Evolutionary conservation across 1,139 yeast genomes (phyloP).

Genomic region (Kodamaea anthophila): DNA sequence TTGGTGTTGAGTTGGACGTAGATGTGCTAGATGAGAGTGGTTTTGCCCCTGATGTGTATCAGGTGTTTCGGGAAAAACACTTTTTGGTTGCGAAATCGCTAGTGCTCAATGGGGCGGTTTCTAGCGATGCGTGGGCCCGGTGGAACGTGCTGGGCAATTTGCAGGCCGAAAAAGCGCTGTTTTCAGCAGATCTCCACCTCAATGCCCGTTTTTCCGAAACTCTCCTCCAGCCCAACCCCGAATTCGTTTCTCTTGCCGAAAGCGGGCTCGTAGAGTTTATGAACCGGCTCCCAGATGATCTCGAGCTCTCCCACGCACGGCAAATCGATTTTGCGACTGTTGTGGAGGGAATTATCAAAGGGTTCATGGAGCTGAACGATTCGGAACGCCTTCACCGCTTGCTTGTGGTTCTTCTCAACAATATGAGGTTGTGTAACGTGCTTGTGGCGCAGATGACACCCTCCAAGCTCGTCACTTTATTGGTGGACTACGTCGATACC

Average conservation of each 20-base stretch:
- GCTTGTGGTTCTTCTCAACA: conserved; percentile 39
- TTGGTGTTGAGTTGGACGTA: too few relatives aligned
- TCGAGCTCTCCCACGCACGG: conserved; percentile 36
- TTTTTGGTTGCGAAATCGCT: conserved; percentile 47
- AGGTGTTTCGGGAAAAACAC: conserved; percentile 1
- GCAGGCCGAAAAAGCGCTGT: conserved; percentile 2
- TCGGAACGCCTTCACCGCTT: conserved; percentile 45
- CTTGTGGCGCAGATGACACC: conserved; percentile 29
- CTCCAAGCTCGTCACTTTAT: conserved; percentile 17
- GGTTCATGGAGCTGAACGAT: conserved; percentile 34
- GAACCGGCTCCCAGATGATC: conserved; percentile 17
- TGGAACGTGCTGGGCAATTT: too few relatives aligned
- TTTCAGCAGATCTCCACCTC: conserved; percentile 3
- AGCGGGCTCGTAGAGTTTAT: conserved; percentile 41
- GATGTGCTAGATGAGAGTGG: too few relatives aligned
- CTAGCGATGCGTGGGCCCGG: conserved; percentile 35
- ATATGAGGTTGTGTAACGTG: conserved; percentile 36
- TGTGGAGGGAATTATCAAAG: conserved; percentile 28
- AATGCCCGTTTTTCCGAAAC: conserved; percentile 21
- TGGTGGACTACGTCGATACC: conserved; percentile 30
- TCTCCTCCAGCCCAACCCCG: conserved; percentile 44
- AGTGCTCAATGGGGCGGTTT: conserved; percentile 29
- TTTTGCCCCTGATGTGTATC: too few relatives aligned
- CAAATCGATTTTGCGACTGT: conserved; percentile 30
- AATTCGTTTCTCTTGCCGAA: conserved; percentile 49